Conservation (phyloP, 129 eudicot genomes). For the Centaurea solstitialis region DNA sequence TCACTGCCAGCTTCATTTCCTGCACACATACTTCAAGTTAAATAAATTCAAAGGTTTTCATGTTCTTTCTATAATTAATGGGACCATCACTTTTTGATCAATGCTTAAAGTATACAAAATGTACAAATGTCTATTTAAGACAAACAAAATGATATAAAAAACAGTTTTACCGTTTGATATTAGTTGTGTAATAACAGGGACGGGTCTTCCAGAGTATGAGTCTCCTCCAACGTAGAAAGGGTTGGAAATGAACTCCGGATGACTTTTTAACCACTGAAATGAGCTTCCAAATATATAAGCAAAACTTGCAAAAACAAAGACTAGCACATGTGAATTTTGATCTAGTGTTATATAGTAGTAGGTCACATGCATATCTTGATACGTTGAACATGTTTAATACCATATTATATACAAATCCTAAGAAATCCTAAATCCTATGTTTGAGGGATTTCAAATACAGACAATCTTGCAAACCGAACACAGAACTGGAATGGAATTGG, state of each 20-base stretch:
- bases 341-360: no score
- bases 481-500: no score
- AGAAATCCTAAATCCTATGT: no score
- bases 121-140: no score
- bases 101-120: no score
- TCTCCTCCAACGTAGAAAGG: conserved; percentile 54
- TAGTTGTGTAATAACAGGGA: conserved; percentile 32
- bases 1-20: conserved; percentile 34
- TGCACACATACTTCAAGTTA: neutral
- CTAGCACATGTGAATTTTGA: no score
- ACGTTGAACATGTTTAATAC: no score
- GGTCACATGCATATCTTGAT: no score
- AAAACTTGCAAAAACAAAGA: neutral
- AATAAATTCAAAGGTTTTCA: neutral
- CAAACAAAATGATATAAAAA: neutral
- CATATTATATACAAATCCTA: no score
- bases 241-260: conserved; percentile 37
- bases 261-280: conserved; percentile 41
- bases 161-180: conserved; percentile 27
- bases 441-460: no score
- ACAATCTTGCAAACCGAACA: no score
- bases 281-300: neutral
- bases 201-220: conserved; percentile 40
- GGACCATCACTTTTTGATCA: neutral
- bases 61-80: no score